Evolutionary conservation across 2,329 filamentous ascomycete species (phyloP).

Genomic region (Scopulariopsis brevicaulis): DNA sequence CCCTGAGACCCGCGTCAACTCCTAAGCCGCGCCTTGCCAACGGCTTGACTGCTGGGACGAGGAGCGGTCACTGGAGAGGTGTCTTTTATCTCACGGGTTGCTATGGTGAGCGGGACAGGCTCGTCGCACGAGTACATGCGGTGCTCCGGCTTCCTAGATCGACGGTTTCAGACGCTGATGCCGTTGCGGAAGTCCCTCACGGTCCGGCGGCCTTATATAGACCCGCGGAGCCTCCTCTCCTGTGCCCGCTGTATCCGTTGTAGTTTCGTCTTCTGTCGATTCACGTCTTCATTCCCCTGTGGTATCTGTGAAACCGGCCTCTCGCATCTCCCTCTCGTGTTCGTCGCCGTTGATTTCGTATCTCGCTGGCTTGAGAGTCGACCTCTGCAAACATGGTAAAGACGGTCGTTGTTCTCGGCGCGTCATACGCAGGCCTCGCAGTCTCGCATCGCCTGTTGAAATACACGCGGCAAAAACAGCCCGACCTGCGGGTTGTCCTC

Average conservation of each 20-base stretch:
- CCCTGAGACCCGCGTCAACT: not conserved
- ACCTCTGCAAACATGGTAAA: constrained; percentile 26
- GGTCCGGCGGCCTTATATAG: not conserved
- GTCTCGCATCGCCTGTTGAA: constrained; percentile 43
- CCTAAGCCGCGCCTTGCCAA: not conserved
- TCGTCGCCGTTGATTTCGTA: not conserved
- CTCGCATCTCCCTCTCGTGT: not conserved
- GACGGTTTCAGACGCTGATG: not conserved
- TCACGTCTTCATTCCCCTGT: not conserved
- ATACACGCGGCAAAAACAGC: constrained; percentile 29
- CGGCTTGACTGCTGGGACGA: not conserved
- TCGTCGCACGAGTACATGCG: not conserved
- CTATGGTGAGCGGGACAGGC: not conserved
- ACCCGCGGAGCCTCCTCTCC: not conserved
- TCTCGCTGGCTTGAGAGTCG: not conserved
- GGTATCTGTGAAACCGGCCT: not conserved
- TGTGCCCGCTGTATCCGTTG: not conserved
- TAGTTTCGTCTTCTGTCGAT: not conserved
- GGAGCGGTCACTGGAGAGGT: not conserved
- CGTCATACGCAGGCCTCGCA: constrained; percentile 39
- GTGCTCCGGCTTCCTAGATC: not conserved
- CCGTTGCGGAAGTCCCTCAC: not conserved
- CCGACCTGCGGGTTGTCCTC: constrained; percentile 40
- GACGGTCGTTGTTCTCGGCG: constrained; percentile 42
- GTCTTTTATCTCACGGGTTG: not conserved